These are phyloP conservation scores for Phaeomoniella chlamydospora DNA, from an alignment of 2,329 filamentous ascomycete genomes.

Conservation along the genomic window DNA sequence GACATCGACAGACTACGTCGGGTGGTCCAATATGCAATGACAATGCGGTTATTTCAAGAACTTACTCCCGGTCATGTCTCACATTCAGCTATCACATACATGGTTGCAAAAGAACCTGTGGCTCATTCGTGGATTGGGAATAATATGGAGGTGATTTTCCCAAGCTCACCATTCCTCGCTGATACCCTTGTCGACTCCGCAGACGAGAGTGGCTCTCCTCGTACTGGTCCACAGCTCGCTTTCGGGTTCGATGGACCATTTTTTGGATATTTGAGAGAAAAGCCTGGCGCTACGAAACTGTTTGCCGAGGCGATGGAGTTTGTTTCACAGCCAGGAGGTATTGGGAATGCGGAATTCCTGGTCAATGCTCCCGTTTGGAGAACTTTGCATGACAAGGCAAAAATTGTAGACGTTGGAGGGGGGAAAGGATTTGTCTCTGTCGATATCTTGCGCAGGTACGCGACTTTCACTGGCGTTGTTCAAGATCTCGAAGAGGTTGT, in stretches of 20 bases:
- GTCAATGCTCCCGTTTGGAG: slow-evolving; percentile 40
- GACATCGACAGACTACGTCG: too few relatives aligned
- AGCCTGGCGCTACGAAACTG: slow-evolving; percentile 25
- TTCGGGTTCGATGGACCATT: slow-evolving; percentile 13
- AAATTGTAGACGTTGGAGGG: slow-evolving; percentile 33
- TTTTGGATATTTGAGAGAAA: slow-evolving; percentile 17
- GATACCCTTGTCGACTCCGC: slow-evolving; percentile 12
- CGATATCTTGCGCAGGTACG: slow-evolving; percentile 5
- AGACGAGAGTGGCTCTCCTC: slow-evolving; percentile 10
- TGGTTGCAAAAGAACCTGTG: background rate
- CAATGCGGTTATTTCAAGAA: slow-evolving; percentile 8
- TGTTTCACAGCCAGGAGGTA: slow-evolving; percentile 41
- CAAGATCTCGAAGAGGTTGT: slow-evolving; percentile 1
- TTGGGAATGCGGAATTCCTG: slow-evolving; percentile 38
- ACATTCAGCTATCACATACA: slow-evolving; percentile 5
- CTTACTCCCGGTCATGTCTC: slow-evolving; percentile 5
- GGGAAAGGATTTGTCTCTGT: slow-evolving; percentile 7
- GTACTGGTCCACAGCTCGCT: slow-evolving; percentile 15
- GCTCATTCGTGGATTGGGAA: too few relatives aligned
- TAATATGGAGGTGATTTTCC: slow-evolving; percentile 23
- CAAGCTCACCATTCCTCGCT: slow-evolving; percentile 9
- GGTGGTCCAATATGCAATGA: too few relatives aligned
- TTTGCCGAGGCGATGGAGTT: slow-evolving; percentile 42
- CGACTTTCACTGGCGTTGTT: background rate
- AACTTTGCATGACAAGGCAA: slow-evolving; percentile 26